Evolutionary conservation across 208 protist genomes (phyloP), one percentile per base, ranked within the genome.

Genomic region (Herpetomonas tarakana): DNA sequence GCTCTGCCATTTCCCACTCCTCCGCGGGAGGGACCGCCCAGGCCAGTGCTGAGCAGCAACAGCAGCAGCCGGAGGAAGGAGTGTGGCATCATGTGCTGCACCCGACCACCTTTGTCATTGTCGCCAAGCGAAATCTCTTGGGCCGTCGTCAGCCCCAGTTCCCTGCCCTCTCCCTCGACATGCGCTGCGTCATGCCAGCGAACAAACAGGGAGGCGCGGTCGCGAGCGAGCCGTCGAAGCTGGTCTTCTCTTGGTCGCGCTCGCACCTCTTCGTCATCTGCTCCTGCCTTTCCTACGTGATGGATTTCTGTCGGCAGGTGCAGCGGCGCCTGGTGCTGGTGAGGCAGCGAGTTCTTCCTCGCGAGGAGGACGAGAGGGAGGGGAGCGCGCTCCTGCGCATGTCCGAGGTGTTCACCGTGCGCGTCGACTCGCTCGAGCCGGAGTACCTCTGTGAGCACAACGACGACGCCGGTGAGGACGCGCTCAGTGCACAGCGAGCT

Each of bases 201-300:
- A n/a, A n/a, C n/a, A n/a, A n/a, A n/a, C n/a, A n/a, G n/a, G n/a
- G n/a, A n/a, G n/a, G n/a, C n/a, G n/a, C n/a, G n/a, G n/a, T n/a
- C n/a, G n/a, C n/a, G n/a, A n/a, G n/a, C n/a, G n/a, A n/a, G n/a
- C n/a, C n/a, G n/a, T n/a, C n/a, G n/a, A n/a, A n/a, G n/a, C n/a
- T n/a, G n/a, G n/a, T n/a, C n/a, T 76, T 7, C 35, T 52, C 9
- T 27, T 72, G 62, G 38, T 78, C 71, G 24, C 61, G 70, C 3
- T 49, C 58, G 24, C 64, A 52, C 30, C 65, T 83, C n/a, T 83
- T 59, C 28, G 64, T 75, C 7, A n/a, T 83, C 19, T 74, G 66
- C 59, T 68, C 57, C 0, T 72, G 57, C 1, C 55, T 78, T 21
- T 76, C 68, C 2, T 55, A 66, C 11, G 39, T 83, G 19, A 68